A percentile compares a stretch with the other conserved stretches of the same genome.
These are phyloP conservation scores for Hygrophila difformis DNA, from an alignment of 257 asterid genomes.

Conservation along the genomic window DNA sequence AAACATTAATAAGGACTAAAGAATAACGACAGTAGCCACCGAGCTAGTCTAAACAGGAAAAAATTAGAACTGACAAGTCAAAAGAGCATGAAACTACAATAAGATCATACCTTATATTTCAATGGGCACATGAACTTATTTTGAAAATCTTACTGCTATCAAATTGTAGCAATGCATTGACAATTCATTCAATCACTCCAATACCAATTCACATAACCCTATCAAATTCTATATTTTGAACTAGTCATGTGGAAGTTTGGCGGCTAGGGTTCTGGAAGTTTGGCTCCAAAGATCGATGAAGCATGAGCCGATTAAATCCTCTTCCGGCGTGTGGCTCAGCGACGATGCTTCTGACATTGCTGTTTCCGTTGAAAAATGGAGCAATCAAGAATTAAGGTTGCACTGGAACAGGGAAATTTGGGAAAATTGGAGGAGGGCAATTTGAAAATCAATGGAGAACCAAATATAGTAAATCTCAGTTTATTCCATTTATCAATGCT, in stretches of 20 bases:
- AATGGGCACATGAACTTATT: too few species aligned
- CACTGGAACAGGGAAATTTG: constrained; percentile 10
- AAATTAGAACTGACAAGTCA: too few species aligned
- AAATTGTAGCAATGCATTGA: too few species aligned
- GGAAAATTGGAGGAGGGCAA: constrained; percentile 11
- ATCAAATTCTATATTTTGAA: too few species aligned
- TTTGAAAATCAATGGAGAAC: constrained; percentile 4
- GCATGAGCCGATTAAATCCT: constrained; percentile 55
- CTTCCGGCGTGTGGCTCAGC: constrained; percentile 27
- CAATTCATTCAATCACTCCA: too few species aligned
- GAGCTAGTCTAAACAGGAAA: too few species aligned
- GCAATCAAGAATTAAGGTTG: constrained; percentile 24
- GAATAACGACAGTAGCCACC: constrained; percentile 9
- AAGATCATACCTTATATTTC: too few species aligned
- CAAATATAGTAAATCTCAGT: too few species aligned
- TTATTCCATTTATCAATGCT: too few species aligned
- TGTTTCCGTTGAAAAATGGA: constrained; percentile 4
- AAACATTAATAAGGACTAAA: constrained; percentile 14
- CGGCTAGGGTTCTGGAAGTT: constrained; percentile 41
- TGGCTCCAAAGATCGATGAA: constrained; percentile 67
- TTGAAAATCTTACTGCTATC: too few species aligned
- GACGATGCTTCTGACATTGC: constrained; percentile 38
- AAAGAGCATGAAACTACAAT: constrained; percentile 8
- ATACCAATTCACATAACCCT: too few species aligned
- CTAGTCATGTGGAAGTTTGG: too few species aligned